Conservation (phyloP, 768 basidiomycete genomes). For the Auricularia cornea region DNA sequence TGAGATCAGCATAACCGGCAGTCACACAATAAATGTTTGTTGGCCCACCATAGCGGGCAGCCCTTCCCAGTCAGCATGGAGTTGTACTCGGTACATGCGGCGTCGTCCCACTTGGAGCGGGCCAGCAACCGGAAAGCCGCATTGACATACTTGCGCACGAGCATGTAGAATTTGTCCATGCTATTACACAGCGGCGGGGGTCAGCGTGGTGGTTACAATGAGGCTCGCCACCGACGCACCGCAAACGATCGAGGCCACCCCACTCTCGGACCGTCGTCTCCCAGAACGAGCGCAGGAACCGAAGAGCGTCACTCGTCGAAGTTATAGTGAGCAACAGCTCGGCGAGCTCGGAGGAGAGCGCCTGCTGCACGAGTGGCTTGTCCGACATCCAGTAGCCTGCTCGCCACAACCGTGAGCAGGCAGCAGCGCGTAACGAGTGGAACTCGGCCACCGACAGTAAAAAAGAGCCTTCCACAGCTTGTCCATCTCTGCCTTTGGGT, state of each 20-base stretch:
- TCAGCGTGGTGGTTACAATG: background rate
- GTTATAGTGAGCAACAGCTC: constrained; percentile 68
- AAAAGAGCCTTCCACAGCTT: constrained; percentile 98
- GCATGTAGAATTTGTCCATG: constrained; percentile 96
- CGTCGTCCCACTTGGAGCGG: constrained; percentile 56
- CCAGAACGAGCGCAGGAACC: constrained; percentile 89
- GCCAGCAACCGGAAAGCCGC: constrained; percentile 76
- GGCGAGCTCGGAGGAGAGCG: constrained; percentile 77
- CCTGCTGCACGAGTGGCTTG: constrained; percentile 93
- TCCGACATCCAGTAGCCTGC: constrained; percentile 99
- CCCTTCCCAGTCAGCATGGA: constrained; percentile 53
- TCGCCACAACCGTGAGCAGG: background rate
- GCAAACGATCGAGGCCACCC: constrained; percentile 81
- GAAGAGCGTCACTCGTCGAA: constrained; percentile 47
- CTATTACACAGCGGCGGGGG: constrained; percentile 29
- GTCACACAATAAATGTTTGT: background rate
- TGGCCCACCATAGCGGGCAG: constrained; percentile 76
- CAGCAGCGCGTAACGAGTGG: background rate
- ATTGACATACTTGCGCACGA: constrained; percentile 81
- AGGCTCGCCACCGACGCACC: constrained; percentile 42
- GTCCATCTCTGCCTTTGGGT: constrained; percentile 71
- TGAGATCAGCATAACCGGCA: constrained; percentile 2
- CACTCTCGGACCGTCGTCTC: constrained; percentile 83
- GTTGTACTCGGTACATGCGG: constrained; percentile 52
- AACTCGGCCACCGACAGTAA: constrained; percentile 51